Evolutionary conservation across 768 basidiomycete species (phyloP), one percentile per base, ranked within the genome.

Genomic region (Kwoniella botswanensis): DNA sequence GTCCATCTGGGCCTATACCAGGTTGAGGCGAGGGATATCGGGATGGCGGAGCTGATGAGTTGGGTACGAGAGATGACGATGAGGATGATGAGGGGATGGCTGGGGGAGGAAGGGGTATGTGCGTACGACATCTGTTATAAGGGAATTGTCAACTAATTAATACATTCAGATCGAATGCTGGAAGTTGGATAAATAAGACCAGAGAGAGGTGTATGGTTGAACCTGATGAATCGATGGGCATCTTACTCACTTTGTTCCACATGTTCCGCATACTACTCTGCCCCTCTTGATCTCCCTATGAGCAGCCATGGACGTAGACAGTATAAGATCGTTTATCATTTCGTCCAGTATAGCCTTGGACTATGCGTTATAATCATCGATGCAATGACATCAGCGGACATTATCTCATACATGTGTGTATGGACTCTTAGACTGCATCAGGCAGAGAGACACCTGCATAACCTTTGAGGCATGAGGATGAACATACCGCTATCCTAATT

Each of bases 221-320:
- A 35, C 35, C 7, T 7, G 35, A 35, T 59, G 57, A 13, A 35
- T 58, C 21, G 12, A 13, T 26, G 57, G 29, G 57, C 1, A 21
- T 50, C 44, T 17, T 21, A 67, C 76, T 67, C 57, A 76, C 79
- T 58, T 71, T 1, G 79, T 76, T 4, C 70, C 65, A 29, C 70
- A 74, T 11, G 68, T 72, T 3, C 74, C 75, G 60, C 80, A 80
- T 4, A 64, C 22, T 4, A 71, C 70, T 26, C 68, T 42, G 15
- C 73, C 71, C 15, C 76, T 67, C 65, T 78, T 78, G 67, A 79
- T 77, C 61, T 77, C 76, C 41, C 75, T 68, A 58, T 79, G 78
- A 18, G 80, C 78, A 4, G 71, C 46, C 41, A 79, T 77, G 0
- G 78, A 61, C 9, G 68, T 69, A 10, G 73, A 70, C 42, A 76